These are phyloP conservation scores for Yamadazyma diddensiae DNA, from an alignment of 1,139 yeast genomes.

Conservation along the genomic window DNA sequence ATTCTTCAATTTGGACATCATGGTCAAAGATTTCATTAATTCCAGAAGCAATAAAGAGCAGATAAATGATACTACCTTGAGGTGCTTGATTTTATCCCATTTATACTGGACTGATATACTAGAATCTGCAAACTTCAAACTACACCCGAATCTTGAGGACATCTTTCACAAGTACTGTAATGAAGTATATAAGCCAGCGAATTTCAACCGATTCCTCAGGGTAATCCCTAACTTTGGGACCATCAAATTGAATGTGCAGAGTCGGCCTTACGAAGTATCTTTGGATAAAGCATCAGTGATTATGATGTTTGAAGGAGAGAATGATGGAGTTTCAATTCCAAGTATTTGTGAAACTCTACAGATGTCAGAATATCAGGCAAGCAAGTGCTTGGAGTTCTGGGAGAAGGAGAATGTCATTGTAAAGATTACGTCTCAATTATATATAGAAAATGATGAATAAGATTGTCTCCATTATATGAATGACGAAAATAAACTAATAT, in stretches of 20 bases:
- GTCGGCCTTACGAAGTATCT: slow-evolving; percentile 46
- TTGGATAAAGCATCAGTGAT: slow-evolving; percentile 73
- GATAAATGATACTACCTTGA: slow-evolving; percentile 17
- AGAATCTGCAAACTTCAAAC: slow-evolving; percentile 33
- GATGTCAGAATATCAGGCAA: slow-evolving; percentile 38
- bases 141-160: slow-evolving; percentile 43
- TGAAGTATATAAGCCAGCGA: slow-evolving; percentile 35
- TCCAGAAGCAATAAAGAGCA: slow-evolving; percentile 30
- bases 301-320: slow-evolving; percentile 45
- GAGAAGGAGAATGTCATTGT: slow-evolving; percentile 45
- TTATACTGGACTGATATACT: slow-evolving; percentile 52
- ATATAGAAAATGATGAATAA: slow-evolving; percentile 15
- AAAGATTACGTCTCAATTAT: slow-evolving; percentile 26
- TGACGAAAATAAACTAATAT: not conserved
- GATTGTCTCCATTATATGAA: slow-evolving; percentile 17
- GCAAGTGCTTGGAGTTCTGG: slow-evolving; percentile 55
- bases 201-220: slow-evolving; percentile 58
- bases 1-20: slow-evolving; percentile 72
- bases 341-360: slow-evolving; percentile 25
- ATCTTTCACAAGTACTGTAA: slow-evolving; percentile 30
- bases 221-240: slow-evolving; percentile 61
- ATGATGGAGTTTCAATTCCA: slow-evolving; percentile 16
- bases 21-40: slow-evolving; percentile 73
- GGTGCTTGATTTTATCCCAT: slow-evolving; percentile 42
- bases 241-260: slow-evolving; percentile 56